Percentiles rank a stretch among this genome's conserved stretches.
Evolutionary conservation across 1,139 yeast species (phyloP).

Genomic region (Debaryomyces sp.): DNA sequence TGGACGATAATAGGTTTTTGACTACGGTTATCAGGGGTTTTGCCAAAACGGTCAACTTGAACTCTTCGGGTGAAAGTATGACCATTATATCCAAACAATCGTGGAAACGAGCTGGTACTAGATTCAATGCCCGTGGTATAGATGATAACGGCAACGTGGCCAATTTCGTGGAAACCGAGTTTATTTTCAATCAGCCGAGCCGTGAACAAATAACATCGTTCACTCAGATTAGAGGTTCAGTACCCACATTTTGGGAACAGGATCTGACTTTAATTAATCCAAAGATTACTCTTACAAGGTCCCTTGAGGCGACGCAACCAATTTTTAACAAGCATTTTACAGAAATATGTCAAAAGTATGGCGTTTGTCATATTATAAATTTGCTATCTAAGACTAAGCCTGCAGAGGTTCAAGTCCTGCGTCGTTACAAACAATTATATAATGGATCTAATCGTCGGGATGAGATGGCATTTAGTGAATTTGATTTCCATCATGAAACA

Average conservation of each 20-base stretch:
- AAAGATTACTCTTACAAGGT: slow-evolving; percentile 84
- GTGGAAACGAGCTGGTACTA: slow-evolving; percentile 95
- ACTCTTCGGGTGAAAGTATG: slow-evolving; percentile 56
- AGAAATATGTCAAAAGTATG: slow-evolving; percentile 70
- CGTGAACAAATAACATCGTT: slow-evolving; percentile 64
- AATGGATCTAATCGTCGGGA: slow-evolving; percentile 42
- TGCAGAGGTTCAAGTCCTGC: slow-evolving; percentile 73
- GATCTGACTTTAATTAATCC: slow-evolving; percentile 83
- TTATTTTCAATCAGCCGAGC: slow-evolving; percentile 57
- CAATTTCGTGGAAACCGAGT: slow-evolving; percentile 93
- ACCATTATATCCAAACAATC: slow-evolving; percentile 91
- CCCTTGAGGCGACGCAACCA: slow-evolving; percentile 90
- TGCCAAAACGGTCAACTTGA: slow-evolving; percentile 74
- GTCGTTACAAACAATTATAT: slow-evolving; percentile 65
- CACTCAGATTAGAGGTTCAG: slow-evolving; percentile 89
- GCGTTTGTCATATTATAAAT: slow-evolving; percentile 84
- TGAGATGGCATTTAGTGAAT: slow-evolving; percentile 68
- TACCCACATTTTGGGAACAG: slow-evolving; percentile 98
- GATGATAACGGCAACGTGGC: slow-evolving; percentile 85
- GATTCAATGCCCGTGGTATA: slow-evolving; percentile 91
- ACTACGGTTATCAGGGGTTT: slow-evolving; percentile 95
- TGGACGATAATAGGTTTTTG: slow-evolving; percentile 78
- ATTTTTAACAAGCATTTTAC: slow-evolving; percentile 83
- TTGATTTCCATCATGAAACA: slow-evolving; percentile 94
- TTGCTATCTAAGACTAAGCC: slow-evolving; percentile 74